A percentile compares a stretch with the other conserved stretches of the same genome.
Conservation (phyloP, 202 grass and related monocot species). For the Zoysia matrella region DNA sequence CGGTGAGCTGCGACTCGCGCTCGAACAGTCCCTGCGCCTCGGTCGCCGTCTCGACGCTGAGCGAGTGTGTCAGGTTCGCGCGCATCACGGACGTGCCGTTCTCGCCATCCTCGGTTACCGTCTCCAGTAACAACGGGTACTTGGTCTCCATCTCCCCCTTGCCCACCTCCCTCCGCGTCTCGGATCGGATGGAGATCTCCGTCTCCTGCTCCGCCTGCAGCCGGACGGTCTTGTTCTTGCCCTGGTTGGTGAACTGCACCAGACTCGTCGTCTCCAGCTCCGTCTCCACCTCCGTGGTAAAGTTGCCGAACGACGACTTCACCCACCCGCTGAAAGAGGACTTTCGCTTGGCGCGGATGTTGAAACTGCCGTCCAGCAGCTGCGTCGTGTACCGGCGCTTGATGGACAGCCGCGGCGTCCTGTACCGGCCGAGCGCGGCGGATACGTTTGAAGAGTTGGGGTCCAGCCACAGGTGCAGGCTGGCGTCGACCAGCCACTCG, state of each 20-base stretch:
- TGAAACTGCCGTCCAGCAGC: constrained; percentile 60
- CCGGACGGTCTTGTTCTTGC: constrained; percentile 58
- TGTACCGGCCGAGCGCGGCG: constrained; percentile 47
- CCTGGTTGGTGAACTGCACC: constrained; percentile 59
- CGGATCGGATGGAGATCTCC: constrained; percentile 40
- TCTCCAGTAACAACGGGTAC: constrained; percentile 63
- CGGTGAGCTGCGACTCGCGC: constrained; percentile 31
- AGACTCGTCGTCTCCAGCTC: constrained; percentile 59
- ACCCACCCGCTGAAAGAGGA: constrained; percentile 74
- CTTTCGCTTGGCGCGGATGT: constrained; percentile 56
- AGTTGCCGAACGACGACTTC: constrained; percentile 75
- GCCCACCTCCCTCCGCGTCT: constrained; percentile 35
- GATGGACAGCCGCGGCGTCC: constrained; percentile 56
- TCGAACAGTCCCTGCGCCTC: constrained; percentile 29
- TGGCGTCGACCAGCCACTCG: constrained; percentile 89
- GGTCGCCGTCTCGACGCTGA: constrained; percentile 45
- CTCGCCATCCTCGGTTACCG: constrained; percentile 47
- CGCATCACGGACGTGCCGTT: constrained; percentile 54
- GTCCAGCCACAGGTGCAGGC: constrained; percentile 92
- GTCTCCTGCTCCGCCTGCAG: constrained; percentile 64
- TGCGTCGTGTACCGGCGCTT: constrained; percentile 49
- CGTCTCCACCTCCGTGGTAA: constrained; percentile 76
- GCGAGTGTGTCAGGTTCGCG: constrained; percentile 59
- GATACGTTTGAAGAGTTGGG: constrained; percentile 46
- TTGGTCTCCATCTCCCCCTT: constrained; percentile 48